Base-by-base conservation (phyloP, 257 asterid species). In the Buddleja alternifolia region DNA sequence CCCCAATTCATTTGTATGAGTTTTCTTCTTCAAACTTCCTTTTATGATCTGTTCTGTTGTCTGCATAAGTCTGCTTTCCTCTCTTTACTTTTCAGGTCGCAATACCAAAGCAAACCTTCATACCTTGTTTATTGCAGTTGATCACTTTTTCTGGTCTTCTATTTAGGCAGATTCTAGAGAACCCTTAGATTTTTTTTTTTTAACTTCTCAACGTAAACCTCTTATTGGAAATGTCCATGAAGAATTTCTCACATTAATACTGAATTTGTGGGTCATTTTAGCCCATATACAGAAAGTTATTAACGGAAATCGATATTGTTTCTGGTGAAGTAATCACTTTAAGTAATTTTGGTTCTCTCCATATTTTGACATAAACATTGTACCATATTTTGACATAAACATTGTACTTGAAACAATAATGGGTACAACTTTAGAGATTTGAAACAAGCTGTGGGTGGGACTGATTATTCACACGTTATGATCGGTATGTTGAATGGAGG, bases 1-100 rank as follows among this genome's bases (percentile, higher is more conserved):
- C 55, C 29, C 34, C n/a, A 48, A 14, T 12, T n/a, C 6, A 19
- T 6, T 10, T 37, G 11, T 76, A 34, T 51, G 45, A 63, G 46
- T 54, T 60, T 67, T 42, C 11, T 57, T 23, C 17, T 66, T 34
- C 21, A 63, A 59, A n/a, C 36, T 53, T 48, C 42, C n/a, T 10
- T 21, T 47, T 16, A 9, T 29, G 34, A 29, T 2, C 34, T 29
- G 5, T 29, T 29, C 34, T 1, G 34, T 29, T 2, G 5, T 29
- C 34, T 29, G 34, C 34, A 29, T 29, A 29, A 29, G 34, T 29
- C 34, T 29, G 34, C 34, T 29, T 5, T 29, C 34, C 34, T 29
- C 34, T 29, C 34, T 29, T 29, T 29, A 29, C 34, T 29, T 29
- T 29, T 29, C 34, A 29, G 34, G 5, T 29, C 5, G 34, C 5